A percentile compares a stretch with the other conserved stretches of the same genome.
Conservation (phyloP, 495 filamentous ascomycete genomes). For the Hyaloscypha hepaticicola region DNA sequence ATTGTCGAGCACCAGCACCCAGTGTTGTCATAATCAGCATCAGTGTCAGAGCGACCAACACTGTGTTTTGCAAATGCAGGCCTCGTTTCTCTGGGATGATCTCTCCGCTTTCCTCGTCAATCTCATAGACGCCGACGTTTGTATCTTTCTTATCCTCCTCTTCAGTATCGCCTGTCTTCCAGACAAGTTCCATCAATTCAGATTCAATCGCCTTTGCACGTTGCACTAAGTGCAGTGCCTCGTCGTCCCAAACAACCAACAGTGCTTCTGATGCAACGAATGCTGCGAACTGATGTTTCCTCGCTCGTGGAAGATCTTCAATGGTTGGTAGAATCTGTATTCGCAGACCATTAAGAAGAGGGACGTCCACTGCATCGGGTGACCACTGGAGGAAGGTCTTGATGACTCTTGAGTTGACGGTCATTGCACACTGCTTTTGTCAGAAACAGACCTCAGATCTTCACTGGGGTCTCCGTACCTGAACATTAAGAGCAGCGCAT, state of each 20-base stretch:
- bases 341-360: slow-evolving; percentile 68
- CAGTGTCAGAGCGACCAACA: slow-evolving; percentile 63
- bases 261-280: slow-evolving; percentile 68
- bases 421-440: slow-evolving; percentile 65
- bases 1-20: slow-evolving; percentile 63
- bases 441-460: not conserved
- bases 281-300: slow-evolving; percentile 74
- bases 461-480: slow-evolving; percentile 43
- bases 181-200: slow-evolving; percentile 72
- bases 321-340: slow-evolving; percentile 72
- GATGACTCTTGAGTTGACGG: slow-evolving; percentile 72
- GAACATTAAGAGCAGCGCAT: slow-evolving; percentile 66
- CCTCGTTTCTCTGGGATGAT: slow-evolving; percentile 60
- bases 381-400: slow-evolving; percentile 71
- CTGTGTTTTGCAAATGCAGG: slow-evolving; percentile 65
- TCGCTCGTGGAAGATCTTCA: slow-evolving; percentile 61
- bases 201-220: slow-evolving; percentile 67
- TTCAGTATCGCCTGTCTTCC: slow-evolving; percentile 52
- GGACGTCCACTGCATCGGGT: slow-evolving; percentile 70
- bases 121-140: slow-evolving; percentile 46
- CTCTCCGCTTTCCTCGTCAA: slow-evolving; percentile 71
- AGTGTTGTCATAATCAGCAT: slow-evolving; percentile 59
- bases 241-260: slow-evolving; percentile 76
- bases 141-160: slow-evolving; percentile 52
- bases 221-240: slow-evolving; percentile 63